Evolutionary conservation across 805 yeast species (phyloP), one percentile per base, ranked within the genome.

Genomic region (Saccharomycopsis fermentans): DNA sequence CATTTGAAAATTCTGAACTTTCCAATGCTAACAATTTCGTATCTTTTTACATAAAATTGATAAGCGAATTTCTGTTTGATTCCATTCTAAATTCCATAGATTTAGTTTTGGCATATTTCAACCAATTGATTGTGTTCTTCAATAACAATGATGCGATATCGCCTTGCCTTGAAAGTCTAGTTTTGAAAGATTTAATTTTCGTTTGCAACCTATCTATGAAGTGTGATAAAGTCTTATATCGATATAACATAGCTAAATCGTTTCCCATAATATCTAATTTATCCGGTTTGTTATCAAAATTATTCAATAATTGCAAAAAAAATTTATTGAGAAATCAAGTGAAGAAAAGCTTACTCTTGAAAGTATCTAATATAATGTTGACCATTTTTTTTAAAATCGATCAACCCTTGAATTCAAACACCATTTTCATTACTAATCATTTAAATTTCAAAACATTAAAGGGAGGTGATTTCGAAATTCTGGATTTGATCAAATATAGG

Each of bases 281-380:
- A 9, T 48, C 61, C 11, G 55, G 54, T 8, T 26, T 34, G 32
- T 27, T 61, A 27, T 59, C 60, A 16, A 61, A 59, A 19, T 32
- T 61, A 17, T 59, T 59, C 51, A 61, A 61, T 43, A 59, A 59
- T 52, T 59, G 63, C 51, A 61, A 59, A 26, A 57, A 57, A 53
- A 59, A 55, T 27, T 54, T 27, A 21, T 8, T 35, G 16, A 61
- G 54, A 55, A 61, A 54, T 19, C 36, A n/a, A 3, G 21, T 34
- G 5, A 61, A 61, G 36, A 55, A 50, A 14, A 8, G 29, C 3
- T 19, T 61, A 27, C 26, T 61, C 6, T 48, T 61, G 26, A 59
- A 57, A 35, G 26, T 59, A 6, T 59, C 60, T 14, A 61, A 59
- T 26, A 51, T 52, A 21, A 51, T 61, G 39, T 24, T 57, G 6